Base-by-base conservation (phyloP, 1,139 yeast genomes). In the Kodamaea anthophila region DNA sequence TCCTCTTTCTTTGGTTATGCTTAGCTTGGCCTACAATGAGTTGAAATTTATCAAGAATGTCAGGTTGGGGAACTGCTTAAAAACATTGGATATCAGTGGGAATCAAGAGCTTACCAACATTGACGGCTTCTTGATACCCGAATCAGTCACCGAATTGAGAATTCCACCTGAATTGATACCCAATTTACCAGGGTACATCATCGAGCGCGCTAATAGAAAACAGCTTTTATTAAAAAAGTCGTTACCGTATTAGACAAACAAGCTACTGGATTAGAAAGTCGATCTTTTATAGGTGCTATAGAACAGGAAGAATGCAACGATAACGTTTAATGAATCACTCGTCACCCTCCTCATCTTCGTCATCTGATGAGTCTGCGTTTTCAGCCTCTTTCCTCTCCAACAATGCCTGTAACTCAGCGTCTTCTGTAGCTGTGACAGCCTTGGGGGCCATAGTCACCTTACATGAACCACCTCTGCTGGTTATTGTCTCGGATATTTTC, bases 381-480 rank as follows among this genome's bases (percentile, higher is more conserved):
- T 65, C 73, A 33, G 64, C 69, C 48, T 64, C 72, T 47, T 66
- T 67, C 41, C 67, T 60, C 44, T 66, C 72, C 77, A 91, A 81
- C 45, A 91, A 70, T 42, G 95, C 95, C 61, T 87, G 95, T 53
- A 91, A 77, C 64, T 88, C 97, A 38, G 96, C 97, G 58, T 91
- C 99, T 58, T 91, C 99, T 39, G 91, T 84, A 38, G 96, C 97
- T 38, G 96, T 86, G 43, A 91, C 97, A 28, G 97, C 96, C 76
- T 88, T 88, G 52, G 98, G 97, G 47, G 94, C 91, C 96, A 91
- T 88, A 40, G 94, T 87, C 42, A 91, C 82, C 46, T 84, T 86
- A 57, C 95, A 81, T 37, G 77, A 74, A 52, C 99, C 99, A 36
- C 87, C 95, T 32, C 76, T 72, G 18, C 70, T 63, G 41, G 73